Evolutionary conservation across 2,329 filamentous ascomycete species (phyloP).

Genomic region (Epichloe scottii): DNA sequence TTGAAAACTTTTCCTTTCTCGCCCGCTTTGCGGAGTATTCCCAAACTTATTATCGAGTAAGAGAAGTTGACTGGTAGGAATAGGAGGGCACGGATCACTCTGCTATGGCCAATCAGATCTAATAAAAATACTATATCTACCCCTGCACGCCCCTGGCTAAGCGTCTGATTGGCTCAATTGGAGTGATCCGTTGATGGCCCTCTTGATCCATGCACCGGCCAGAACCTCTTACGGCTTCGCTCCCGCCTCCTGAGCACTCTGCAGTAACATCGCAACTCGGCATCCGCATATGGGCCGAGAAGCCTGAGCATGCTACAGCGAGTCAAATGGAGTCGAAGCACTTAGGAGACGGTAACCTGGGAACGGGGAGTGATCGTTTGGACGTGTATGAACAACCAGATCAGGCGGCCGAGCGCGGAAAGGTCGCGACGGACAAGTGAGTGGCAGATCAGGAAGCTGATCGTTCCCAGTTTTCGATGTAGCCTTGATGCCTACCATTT

Average conservation of each 20-base stretch:
- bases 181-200: too few species aligned
- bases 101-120: too few species aligned
- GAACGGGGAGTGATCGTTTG: not conserved
- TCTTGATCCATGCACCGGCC: too few species aligned
- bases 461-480: not conserved
- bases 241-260: not conserved
- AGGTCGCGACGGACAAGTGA: constrained; percentile 31
- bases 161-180: too few species aligned
- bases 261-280: not conserved
- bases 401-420: constrained; percentile 28
- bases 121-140: too few species aligned
- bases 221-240: too few species aligned
- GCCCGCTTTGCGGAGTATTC: too few species aligned
- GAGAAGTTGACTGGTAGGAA: too few species aligned
- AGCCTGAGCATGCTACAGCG: not conserved
- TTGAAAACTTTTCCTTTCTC: too few species aligned
- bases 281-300: not conserved
- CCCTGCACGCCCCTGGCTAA: too few species aligned
- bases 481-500: not conserved
- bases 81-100: too few species aligned
- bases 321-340: not conserved
- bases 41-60: too few species aligned
- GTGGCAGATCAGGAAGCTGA: not conserved
- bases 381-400: constrained; percentile 5
- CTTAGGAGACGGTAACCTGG: not conserved